These are phyloP conservation scores for Chlamydomonas sphaeroides DNA, from an alignment of 139 green algal species.

Conservation along the genomic window DNA sequence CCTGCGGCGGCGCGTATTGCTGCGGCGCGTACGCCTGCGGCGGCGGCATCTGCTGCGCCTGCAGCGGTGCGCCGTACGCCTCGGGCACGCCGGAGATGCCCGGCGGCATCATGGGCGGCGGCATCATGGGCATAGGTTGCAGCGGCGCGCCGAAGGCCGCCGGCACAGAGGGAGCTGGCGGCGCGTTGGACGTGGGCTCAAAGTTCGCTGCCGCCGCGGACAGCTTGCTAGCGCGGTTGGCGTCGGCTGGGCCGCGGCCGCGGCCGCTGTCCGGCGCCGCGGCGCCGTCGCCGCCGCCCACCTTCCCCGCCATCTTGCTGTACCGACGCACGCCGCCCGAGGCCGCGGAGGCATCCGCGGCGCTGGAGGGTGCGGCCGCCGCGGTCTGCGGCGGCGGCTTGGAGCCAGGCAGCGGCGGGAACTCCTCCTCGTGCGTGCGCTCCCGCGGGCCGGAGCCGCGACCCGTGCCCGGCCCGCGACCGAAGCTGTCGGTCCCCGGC, in stretches of 20 bases:
- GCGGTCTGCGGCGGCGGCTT: not conserved
- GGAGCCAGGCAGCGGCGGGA: slow-evolving; percentile 28
- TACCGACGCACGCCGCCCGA: not conserved
- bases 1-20: not conserved
- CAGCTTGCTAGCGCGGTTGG: slow-evolving; percentile 28
- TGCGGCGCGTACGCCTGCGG: not conserved
- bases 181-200: slow-evolving; percentile 1
- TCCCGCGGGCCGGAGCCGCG: no score
- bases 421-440: slow-evolving; percentile 22
- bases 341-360: not conserved
- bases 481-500: no score
- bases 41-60: not conserved
- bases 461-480: no score
- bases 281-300: not conserved
- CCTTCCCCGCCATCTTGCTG: slow-evolving; percentile 41
- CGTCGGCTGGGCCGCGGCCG: not conserved
- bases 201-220: slow-evolving; percentile 27
- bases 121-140: not conserved
- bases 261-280: not conserved
- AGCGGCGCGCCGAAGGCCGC: slow-evolving; percentile 8
- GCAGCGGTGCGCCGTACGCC: not conserved
- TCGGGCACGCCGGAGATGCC: not conserved
- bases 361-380: not conserved
- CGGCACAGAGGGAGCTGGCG: slow-evolving; percentile 5
- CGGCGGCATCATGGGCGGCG: not conserved